Base-by-base conservation (phyloP, 2,329 filamentous ascomycete species). In the Dryadomyces quercivorus region DNA sequence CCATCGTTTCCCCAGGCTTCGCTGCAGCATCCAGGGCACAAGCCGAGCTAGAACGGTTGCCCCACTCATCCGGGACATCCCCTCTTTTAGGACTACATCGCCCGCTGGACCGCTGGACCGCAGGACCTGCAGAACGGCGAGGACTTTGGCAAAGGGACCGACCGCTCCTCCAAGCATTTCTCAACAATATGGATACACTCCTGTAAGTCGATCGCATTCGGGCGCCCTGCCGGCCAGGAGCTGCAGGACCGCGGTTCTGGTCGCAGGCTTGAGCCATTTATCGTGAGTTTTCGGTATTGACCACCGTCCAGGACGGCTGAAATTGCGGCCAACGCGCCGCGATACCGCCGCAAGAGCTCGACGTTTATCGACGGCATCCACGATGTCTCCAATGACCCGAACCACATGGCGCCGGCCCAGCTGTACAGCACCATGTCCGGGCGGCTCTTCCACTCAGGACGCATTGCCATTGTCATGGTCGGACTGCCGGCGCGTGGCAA, bases 361-460 rank as follows among this genome's bases (percentile, higher is more conserved):
- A 96, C 91, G 42, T 95, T 94, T 68, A 91, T 96, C 63, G 93
- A 97, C 75, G 92, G 88, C 60, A 96, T 97, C 63, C 92, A 97
- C 71, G 92, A 97, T 74, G 77, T 95, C 53, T 82, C 88, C 9
- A 86, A 91, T 66, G 89, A 89, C 63, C 71, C 74, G 59, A 54
- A 57, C 40, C 75, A 92, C 62, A 81, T 95, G 80, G 93, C 93
- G 5, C 93, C 93, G 34, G 93, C 93, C 61, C 93, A 98, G 72
- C 78, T 98, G 48, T 98, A 98, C 74, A 96, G 90, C 69, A 98
- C 93, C 53, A 95, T 97, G 78, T 97, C 92, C 50, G 93, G 93
- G 50, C 83, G 93, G 45, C 82, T 98, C 34, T 98, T 98, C 68
- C 93, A 98, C 70, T 96, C 93, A 21, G 93, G 93, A 50, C 84